These are phyloP conservation scores for Erythrophleum fordii DNA, from an alignment of 306 rosid genomes.

Conservation along the genomic window DNA sequence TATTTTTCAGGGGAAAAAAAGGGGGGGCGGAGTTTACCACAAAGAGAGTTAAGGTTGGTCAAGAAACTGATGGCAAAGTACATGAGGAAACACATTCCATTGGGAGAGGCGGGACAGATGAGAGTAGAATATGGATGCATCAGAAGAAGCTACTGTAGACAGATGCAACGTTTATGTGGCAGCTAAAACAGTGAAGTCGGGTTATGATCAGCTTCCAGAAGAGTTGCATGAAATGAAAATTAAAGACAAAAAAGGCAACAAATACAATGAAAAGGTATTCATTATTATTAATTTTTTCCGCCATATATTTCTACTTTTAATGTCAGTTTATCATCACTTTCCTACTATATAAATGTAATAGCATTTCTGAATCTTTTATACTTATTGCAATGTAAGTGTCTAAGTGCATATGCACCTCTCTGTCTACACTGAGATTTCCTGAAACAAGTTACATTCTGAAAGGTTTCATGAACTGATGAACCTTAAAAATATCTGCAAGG, in stretches of 20 bases:
- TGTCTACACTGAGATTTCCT: neutral
- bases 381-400: neutral
- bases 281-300: neutral
- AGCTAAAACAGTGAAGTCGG: slow-evolving; percentile 55
- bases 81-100: slow-evolving; percentile 40
- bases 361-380: slow-evolving; percentile 9
- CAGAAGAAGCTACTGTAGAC: slow-evolving; percentile 52
- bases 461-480: too few species aligned
- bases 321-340: neutral
- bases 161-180: slow-evolving; percentile 39
- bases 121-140: slow-evolving; percentile 50
- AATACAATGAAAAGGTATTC: slow-evolving; percentile 71
- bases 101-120: too few species aligned
- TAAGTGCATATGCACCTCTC: neutral
- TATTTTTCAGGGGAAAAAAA: slow-evolving; percentile 57
- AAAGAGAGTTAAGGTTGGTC: slow-evolving; percentile 64
- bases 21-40: slow-evolving; percentile 64
- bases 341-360: slow-evolving; percentile 16
- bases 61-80: slow-evolving; percentile 51
- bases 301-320: slow-evolving; percentile 13
- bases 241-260: slow-evolving; percentile 61
- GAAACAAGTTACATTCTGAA: too few species aligned
- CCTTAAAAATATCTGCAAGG: neutral
- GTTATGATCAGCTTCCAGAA: slow-evolving; percentile 73
- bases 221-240: slow-evolving; percentile 78